Base-by-base conservation (phyloP, 2,329 filamentous ascomycete species). In the Diaporthe sp. region DNA sequence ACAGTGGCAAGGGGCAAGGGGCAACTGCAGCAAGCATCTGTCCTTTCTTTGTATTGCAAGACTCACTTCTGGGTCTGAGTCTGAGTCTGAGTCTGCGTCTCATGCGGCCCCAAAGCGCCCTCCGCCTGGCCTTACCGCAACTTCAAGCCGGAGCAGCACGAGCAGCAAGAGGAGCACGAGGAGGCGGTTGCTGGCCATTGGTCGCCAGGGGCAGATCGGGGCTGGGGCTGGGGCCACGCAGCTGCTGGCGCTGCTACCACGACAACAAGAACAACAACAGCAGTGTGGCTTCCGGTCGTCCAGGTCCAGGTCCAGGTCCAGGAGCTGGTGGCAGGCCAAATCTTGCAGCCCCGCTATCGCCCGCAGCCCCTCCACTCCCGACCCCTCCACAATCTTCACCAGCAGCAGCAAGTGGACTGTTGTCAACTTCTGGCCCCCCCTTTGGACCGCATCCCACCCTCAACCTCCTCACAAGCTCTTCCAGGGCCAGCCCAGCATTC, bases 401-500 rank as follows among this genome's bases (percentile, higher is more conserved):
- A 55, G 47, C 49, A 55, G 22, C 15, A 57, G 20, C 75, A 58
- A 49, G 31, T 72, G 68, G 61, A 70, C 71, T 53, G 72, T 51
- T 74, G 58, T 63, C 75, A 55, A 73, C 51, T 74, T 55, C 72
- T 71, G 20, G 34, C 44, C 71, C 71, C 63, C 70, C 55, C 72
- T 34, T 63, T 61, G 65, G 37, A 71, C 39, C 42, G 12, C n/a
- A 25, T 25, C 70, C 58, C 31, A 47, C 55, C 58, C 10, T 28
- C 57, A 53, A 34, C 72, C 57, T n/a, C 61, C 76, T 67, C 60
- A 73, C 17, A 74, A 75, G 77, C 77, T 63, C 70, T 65, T 75
- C 73, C 72, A 76, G 77, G 73, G 72, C 76, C 67, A 78, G 79
- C 78, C 77, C 47, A 49, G 17, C 79, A 60, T 72, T 81, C 82